Base-by-base conservation (phyloP, 2,329 filamentous ascomycete genomes). In the Alternaria panax region DNA sequence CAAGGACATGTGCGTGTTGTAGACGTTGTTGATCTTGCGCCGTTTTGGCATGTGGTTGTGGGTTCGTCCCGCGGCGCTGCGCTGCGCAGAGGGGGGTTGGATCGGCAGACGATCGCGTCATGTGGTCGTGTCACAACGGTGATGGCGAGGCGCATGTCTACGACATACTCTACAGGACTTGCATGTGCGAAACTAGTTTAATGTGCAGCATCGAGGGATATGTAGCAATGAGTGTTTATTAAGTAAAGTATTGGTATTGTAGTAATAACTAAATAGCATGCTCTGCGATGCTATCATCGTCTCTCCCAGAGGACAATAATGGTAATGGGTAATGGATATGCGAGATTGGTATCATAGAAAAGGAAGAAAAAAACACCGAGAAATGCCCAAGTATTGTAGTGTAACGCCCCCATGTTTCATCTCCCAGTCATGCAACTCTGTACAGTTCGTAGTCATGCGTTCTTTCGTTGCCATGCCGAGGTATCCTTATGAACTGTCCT, bases 401-500 rank as follows among this genome's bases (percentile, higher is more conserved):
- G n/a, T n/a, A n/a, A n/a, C n/a, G n/a, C n/a, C n/a, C n/a, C n/a
- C n/a, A n/a, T n/a, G n/a, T n/a, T n/a, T n/a, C n/a, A n/a, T n/a
- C n/a, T n/a, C n/a, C n/a, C n/a, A n/a, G n/a, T n/a, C 3, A 43
- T 30, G 18, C 14, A 27, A 8, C 25, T 25, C 30, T 54, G 47
- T 30, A n/a, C 40, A 36, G 38, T 53, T 54, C 56, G 43, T 54
- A 30, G n/a, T 42, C 40, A n/a, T 51, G 27, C 45, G 27, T 38
- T 30, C 30, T 14, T 32, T 5, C 30, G 30, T 32, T n/a, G 22
- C 30, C 11, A 11, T 32, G n/a, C 16, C 32, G 7, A n/a, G 18
- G 18, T 34, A 9, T 34, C 42, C 14, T 69, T 55, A 75, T 60
- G 38, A 69, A 59, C 74, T 76, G 58, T 76, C 73, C n/a, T 74